Evolutionary conservation across 768 basidiomycete genomes (phyloP).

Genomic region (Boletus eberwhitei): DNA sequence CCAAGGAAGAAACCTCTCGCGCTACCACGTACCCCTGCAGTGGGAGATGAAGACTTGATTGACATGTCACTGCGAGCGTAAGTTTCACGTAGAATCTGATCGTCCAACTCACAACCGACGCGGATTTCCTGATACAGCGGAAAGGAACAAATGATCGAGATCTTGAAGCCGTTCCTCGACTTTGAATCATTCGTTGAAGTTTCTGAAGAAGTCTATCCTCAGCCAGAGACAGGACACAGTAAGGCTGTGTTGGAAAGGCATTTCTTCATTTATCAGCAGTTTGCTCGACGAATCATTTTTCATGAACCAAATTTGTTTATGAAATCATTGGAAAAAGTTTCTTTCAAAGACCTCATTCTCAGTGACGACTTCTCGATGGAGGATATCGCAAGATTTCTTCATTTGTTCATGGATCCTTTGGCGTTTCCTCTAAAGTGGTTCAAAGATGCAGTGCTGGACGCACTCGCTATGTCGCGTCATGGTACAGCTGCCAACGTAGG

Average conservation of each 20-base stretch:
- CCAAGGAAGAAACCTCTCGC: neutral
- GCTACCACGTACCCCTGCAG: neutral
- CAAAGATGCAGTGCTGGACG: conserved; percentile 28
- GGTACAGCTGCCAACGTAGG: conserved; percentile 12
- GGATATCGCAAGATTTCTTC: conserved; percentile 15
- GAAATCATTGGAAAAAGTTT: conserved; percentile 30
- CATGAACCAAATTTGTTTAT: conserved; percentile 27
- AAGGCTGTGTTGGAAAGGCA: neutral
- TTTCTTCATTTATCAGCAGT: conserved; percentile 19
- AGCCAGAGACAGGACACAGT: neutral
- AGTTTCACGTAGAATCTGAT: neutral
- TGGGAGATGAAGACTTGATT: conserved; percentile 19
- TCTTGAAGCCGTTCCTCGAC: neutral
- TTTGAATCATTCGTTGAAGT: neutral
- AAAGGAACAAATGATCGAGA: neutral
- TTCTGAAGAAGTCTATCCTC: neutral
- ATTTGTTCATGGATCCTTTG: conserved; percentile 2
- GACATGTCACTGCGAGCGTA: conserved; percentile 10
- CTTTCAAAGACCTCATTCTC: conserved; percentile 32
- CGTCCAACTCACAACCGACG: neutral
- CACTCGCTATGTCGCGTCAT: conserved; percentile 10
- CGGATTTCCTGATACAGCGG: neutral
- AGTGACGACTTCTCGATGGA: conserved; percentile 29
- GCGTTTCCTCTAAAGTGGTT: conserved; percentile 23
- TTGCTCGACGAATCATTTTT: conserved; percentile 29